phyloP scores from a whole-genome alignment of 2,329 filamentous ascomycete species.

The Karstenula rhodostoma region DNA sequence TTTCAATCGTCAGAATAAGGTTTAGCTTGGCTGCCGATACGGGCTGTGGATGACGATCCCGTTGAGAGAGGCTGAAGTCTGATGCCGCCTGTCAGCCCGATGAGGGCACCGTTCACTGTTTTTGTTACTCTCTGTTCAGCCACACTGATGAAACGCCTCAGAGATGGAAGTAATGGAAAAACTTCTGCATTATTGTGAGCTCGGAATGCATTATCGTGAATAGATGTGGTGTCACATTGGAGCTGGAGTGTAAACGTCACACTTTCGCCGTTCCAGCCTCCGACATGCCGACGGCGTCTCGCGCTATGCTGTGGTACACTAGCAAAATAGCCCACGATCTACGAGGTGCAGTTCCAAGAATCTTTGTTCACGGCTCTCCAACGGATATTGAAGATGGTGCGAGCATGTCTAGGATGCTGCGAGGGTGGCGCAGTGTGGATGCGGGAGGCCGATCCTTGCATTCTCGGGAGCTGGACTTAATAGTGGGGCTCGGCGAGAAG shows the following conservation, averaged over 20 bases:
- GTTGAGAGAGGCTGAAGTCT: background rate
- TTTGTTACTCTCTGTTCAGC: too few relatives aligned
- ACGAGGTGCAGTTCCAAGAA: background rate
- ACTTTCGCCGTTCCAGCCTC: conserved; percentile 6
- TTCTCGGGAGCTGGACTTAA: background rate
- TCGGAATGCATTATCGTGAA: conserved; percentile 1
- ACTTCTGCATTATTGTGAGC: background rate
- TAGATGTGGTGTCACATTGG: conserved; percentile 7
- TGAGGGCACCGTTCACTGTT: background rate
- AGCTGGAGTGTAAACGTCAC: conserved; percentile 3
- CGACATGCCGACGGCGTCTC: conserved; percentile 6
- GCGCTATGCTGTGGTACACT: background rate
- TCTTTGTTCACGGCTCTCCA: conserved; percentile 3
- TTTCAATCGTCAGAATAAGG: conserved; percentile 5
- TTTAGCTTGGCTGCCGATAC: background rate
- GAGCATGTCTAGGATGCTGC: background rate
- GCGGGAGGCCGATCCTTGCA: background rate
- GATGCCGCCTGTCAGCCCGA: background rate
- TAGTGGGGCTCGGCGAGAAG: background rate
- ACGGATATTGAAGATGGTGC: background rate
- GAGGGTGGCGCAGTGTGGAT: background rate
- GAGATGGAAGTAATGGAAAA: too few relatives aligned
- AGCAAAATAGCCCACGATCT: background rate
- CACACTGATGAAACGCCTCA: too few relatives aligned
- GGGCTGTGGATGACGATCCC: conserved; percentile 4